These are phyloP conservation scores for Fusarium sp. DNA, from an alignment of 2,329 filamentous ascomycete genomes.

Conservation along the genomic window DNA sequence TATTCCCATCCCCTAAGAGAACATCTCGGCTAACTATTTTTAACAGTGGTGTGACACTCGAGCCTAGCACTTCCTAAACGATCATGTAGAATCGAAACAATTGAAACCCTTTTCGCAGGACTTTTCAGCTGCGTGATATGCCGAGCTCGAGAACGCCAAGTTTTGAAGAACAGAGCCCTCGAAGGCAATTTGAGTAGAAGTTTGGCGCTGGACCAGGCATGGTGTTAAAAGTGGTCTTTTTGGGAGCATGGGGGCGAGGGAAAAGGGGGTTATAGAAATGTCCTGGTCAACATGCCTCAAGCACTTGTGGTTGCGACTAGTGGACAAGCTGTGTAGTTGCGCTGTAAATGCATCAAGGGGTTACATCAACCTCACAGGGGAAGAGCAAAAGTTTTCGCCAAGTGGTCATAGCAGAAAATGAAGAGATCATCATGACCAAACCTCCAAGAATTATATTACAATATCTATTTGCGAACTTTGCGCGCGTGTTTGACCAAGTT, in stretches of 20 bases:
- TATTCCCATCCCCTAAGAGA: background rate
- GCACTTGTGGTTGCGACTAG: slow-evolving; percentile 26
- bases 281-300: slow-evolving; percentile 13
- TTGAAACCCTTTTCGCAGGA: slow-evolving; percentile 40
- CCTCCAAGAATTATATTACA: slow-evolving; percentile 28
- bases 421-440: slow-evolving; percentile 36
- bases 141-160: slow-evolving; percentile 39
- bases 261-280: slow-evolving; percentile 24
- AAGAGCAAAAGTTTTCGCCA: slow-evolving; percentile 39
- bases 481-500: slow-evolving; percentile 93
- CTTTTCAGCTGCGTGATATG: slow-evolving; percentile 38
- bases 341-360: slow-evolving; percentile 45
- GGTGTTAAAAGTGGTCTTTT: slow-evolving; percentile 43
- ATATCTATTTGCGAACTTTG: slow-evolving; percentile 78
- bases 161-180: slow-evolving; percentile 31
- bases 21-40: slow-evolving; percentile 23
- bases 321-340: slow-evolving; percentile 39
- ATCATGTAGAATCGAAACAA: slow-evolving; percentile 28
- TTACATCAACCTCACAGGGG: slow-evolving; percentile 37
- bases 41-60: slow-evolving; percentile 65
- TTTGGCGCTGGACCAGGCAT: slow-evolving; percentile 45
- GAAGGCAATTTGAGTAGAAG: slow-evolving; percentile 46
- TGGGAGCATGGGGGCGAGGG: slow-evolving; percentile 29
- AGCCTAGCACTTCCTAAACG: slow-evolving; percentile 61
- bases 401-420: slow-evolving; percentile 38